A percentile compares a stretch with the other conserved stretches of the same genome.
Conservation (phyloP, 1,139 yeast species). For the Hanseniaspora uvarum region DNA sequence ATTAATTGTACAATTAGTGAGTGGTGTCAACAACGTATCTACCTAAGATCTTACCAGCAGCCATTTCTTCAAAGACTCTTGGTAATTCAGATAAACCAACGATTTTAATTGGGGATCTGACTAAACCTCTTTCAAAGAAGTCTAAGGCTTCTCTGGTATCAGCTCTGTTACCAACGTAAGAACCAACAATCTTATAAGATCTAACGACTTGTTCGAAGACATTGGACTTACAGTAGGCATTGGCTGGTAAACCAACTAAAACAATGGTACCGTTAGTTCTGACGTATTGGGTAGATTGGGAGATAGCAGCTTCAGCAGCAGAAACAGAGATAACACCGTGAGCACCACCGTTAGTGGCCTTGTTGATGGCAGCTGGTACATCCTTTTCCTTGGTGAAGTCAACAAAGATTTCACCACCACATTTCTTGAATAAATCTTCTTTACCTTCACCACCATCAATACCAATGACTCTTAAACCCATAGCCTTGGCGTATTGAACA, state of each 20-base stretch:
- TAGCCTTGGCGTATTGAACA: conserved; percentile 53
- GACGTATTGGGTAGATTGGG: conserved; percentile 47
- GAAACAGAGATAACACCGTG: conserved; percentile 56
- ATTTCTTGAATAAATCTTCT: conserved; percentile 40
- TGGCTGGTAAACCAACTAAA: conserved; percentile 55
- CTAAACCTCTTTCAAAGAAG: conserved; percentile 54
- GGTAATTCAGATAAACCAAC: conserved; percentile 51
- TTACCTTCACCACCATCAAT: conserved; percentile 57
- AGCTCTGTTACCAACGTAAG: conserved; percentile 65
- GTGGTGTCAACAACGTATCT: conserved; percentile 55
- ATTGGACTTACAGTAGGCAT: conserved; percentile 45
- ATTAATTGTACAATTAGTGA: conserved; percentile 33
- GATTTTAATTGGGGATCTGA: conserved; percentile 51
- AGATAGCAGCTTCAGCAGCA: conserved; percentile 48
- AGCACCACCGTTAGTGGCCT: conserved; percentile 50
- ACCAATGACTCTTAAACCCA: conserved; percentile 54
- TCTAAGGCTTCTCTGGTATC: conserved; percentile 61
- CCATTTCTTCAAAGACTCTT: conserved; percentile 47
- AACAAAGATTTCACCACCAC: conserved; percentile 51
- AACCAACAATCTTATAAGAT: conserved; percentile 49
- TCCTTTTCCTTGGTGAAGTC: conserved; percentile 47
- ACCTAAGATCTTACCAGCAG: conserved; percentile 51
- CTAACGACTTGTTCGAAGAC: conserved; percentile 50
- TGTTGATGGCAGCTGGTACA: conserved; percentile 40
- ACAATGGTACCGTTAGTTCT: conserved; percentile 54